Evolutionary conservation across 352 stramenopile genomes (phyloP), one percentile per base, ranked within the genome.

Genomic region (Globisporangium solare): DNA sequence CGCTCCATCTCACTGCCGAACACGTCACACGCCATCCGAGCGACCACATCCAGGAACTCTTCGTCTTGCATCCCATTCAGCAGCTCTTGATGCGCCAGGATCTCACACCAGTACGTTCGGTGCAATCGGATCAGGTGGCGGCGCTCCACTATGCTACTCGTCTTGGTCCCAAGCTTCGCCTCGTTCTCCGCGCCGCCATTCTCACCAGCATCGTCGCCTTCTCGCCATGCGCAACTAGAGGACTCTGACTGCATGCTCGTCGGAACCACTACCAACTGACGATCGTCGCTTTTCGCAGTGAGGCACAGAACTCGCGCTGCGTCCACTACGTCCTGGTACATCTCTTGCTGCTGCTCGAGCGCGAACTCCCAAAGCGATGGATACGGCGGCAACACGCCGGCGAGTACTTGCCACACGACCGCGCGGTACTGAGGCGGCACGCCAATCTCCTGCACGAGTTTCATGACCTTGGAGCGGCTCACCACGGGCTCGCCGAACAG

Each of bases 401-500:
- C 57, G 11, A 92, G 66, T 40, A 94, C 41, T 47, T 86, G 72
- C 83, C 81, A 94, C 17, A 71, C 71, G 35, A 71, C 56, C 2
- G 68, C 61, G 32, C 83, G 80, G 61, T 67, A 88, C 4, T 70
- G 64, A 24, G 79, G 51, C 18, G 76, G 66, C 49, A 92, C 74
- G 20, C 83, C 83, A 51, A 94, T 60, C 62, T 94, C 83, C 22
- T 91, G 64, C 49, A 79, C 77, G 56, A 94, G 63, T 58, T 89
- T 91, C 18, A 77, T 64, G 47, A 92, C 68, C 64, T 94, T 79
- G 48, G 68, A 46, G 15, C 82, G 59, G 52, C 90, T 94, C 40
- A 92, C 68, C 10, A 64, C 55, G 20, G 52, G 58, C 43, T 90
- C 78, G 3, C 63, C 61, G 17, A 94, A 73, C 37, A 94, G 65